These are phyloP conservation scores for Phlyctochytrium arcticum DNA, from an alignment of 192 early-diverging fungal species.

Conservation along the genomic window DNA sequence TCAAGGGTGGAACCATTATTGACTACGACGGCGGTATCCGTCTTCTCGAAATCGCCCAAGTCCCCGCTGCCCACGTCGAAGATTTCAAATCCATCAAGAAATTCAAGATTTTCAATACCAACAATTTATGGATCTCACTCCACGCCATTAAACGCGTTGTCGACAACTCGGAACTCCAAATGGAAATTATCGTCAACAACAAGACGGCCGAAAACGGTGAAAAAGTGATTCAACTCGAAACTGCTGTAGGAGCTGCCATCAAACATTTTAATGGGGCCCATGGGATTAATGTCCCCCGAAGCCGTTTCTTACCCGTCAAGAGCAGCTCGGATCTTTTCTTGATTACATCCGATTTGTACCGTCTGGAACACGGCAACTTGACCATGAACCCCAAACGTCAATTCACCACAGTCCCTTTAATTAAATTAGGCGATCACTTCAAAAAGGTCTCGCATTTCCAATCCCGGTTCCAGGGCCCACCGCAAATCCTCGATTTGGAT, in stretches of 20 bases:
- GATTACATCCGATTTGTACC: slow-evolving; percentile 93
- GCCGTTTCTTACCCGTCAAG: slow-evolving; percentile 98
- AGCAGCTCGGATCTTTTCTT: slow-evolving; percentile 96
- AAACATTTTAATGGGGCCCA: slow-evolving; percentile 94
- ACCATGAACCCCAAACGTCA: slow-evolving; percentile 87
- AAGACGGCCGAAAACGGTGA: slow-evolving; percentile 92
- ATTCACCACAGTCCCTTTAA: slow-evolving; percentile 87
- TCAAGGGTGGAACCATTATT: slow-evolving; percentile 99
- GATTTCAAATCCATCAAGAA: slow-evolving; percentile 99
- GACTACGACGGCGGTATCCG: slow-evolving; percentile 94
- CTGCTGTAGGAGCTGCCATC: slow-evolving; percentile 97
- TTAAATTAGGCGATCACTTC: slow-evolving; percentile 98
- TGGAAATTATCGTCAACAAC: slow-evolving; percentile 97
- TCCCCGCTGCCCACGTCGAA: slow-evolving; percentile 91
- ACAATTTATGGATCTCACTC: slow-evolving; percentile 51
- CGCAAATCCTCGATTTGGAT: slow-evolving; percentile 95
- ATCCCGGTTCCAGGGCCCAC: slow-evolving; percentile 84
- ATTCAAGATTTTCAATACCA: slow-evolving; percentile 96
- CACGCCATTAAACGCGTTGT: slow-evolving; percentile 68
- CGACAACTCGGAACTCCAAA: slow-evolving; percentile 67
- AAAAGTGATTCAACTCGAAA: slow-evolving; percentile 97
- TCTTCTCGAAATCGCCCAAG: slow-evolving; percentile 97
- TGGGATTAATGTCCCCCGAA: slow-evolving; percentile 97
- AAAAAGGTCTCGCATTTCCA: slow-evolving; percentile 93
- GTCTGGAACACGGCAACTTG: slow-evolving; percentile 88